Percentiles rank a stretch among this genome's conserved stretches.
These are phyloP conservation scores for Diaporthe batatas DNA, from an alignment of 2,329 filamentous ascomycete species.

Conservation along the genomic window DNA sequence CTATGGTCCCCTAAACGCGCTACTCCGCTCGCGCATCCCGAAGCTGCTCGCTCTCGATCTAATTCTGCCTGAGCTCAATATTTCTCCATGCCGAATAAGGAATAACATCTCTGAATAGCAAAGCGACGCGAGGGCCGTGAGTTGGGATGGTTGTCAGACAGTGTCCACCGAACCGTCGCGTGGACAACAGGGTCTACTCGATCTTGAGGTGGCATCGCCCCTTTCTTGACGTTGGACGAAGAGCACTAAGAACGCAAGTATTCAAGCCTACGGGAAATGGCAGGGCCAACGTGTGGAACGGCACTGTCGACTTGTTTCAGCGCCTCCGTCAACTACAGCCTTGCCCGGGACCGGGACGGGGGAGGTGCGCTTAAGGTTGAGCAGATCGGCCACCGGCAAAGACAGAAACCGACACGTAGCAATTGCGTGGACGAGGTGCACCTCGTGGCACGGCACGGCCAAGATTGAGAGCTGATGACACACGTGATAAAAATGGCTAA, in stretches of 20 bases:
- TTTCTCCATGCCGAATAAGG: background rate
- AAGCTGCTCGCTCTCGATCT: background rate
- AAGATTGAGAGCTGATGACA: constrained; percentile 37
- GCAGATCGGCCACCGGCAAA: constrained; percentile 20
- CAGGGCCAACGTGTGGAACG: constrained; percentile 37
- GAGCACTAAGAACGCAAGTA: constrained; percentile 12
- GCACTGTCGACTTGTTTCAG: constrained; percentile 42
- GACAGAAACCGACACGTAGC: constrained; percentile 32
- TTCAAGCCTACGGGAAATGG: constrained; percentile 36
- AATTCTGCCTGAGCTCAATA: background rate
- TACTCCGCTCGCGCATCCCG: background rate
- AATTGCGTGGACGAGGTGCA: constrained; percentile 13
- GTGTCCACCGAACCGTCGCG: constrained; percentile 17
- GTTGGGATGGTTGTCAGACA: background rate
- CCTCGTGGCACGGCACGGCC: constrained; percentile 24
- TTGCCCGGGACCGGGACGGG: background rate
- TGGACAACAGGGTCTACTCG: constrained; percentile 27
- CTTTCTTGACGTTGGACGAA: constrained; percentile 28
- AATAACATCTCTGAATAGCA: background rate
- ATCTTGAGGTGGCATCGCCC: constrained; percentile 20
- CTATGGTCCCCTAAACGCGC: background rate
- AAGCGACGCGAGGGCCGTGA: background rate
- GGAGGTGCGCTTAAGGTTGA: constrained; percentile 19
- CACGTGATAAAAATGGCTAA: constrained; percentile 35
- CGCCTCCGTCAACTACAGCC: constrained; percentile 13